Base-by-base conservation (phyloP, 345 rosid species). In the Salix koriyanagi region DNA sequence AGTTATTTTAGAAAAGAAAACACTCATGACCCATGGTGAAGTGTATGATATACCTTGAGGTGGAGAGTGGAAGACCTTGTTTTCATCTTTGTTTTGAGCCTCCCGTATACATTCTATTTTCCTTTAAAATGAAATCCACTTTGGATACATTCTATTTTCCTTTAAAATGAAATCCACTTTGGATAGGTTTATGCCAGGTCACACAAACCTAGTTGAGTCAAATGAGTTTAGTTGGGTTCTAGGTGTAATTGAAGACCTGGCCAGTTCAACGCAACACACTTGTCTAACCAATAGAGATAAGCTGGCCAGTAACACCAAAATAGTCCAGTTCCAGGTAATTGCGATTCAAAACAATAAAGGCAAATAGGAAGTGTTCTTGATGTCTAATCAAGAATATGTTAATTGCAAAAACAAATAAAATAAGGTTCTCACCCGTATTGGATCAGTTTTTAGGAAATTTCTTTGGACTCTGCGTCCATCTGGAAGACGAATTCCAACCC, bases 401-500 rank as follows among this genome's bases (percentile, higher is more conserved):
- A 56, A 56, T n/a, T n/a, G 28, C 26, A 56, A n/a, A n/a, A 12
- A n/a, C 37, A 56, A 74, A 32, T 9, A 58, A n/a, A 58, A 34
- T 15, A 50, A 61, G 18, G 18, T 70, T n/a, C 69, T 67, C 75
- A 90, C 99, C 96, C 89, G 93, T 72, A 94, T 80, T 15, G 93
- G 87, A 75, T 96, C 98, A 65, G 92, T 82, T 56, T 84, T 88
- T 28, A 92, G 84, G 82, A 96, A 96, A 76, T 85, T 91, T 73
- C 99, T 88, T 85, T 96, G 97, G 69, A 86, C 83, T 83, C 97
- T 92, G 70, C 85, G 93, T 52, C 99, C 99, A 77, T 89, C 92
- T 21, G 99, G 99, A 73, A 96, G 90, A 78, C 99, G 97, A 42
- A 96, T 82, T 75, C 98, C 98, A 71, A 96, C 94, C 87, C 97